Conservation (phyloP, 192 early-diverging fungal species). For the Coemansia sp. region DNA sequence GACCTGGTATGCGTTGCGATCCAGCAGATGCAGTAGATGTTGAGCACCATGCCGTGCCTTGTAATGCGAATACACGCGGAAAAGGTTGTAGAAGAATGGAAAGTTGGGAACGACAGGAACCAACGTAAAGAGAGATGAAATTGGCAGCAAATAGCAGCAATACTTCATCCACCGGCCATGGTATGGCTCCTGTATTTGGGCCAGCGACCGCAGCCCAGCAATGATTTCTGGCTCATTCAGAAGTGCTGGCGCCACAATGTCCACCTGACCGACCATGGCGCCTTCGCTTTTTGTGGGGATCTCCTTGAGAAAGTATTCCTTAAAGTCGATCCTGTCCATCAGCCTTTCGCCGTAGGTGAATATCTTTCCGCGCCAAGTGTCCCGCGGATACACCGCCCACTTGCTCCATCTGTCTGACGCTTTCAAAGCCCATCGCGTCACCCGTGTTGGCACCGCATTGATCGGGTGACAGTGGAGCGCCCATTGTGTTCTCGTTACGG, state of each 20-base stretch:
- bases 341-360: constrained; percentile 60
- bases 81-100: constrained; percentile 75
- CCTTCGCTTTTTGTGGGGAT: constrained; percentile 59
- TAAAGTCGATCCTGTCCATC: constrained; percentile 71
- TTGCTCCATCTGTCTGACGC: constrained; percentile 52
- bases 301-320: constrained; percentile 74
- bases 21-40: constrained; percentile 38
- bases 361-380: constrained; percentile 61
- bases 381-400: constrained; percentile 35
- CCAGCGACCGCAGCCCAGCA: constrained; percentile 48
- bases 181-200: constrained; percentile 59
- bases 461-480: constrained; percentile 51
- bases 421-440: constrained; percentile 39
- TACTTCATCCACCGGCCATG: constrained; percentile 71
- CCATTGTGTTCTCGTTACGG: constrained; percentile 44
- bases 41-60: constrained; percentile 66
- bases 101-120: constrained; percentile 77
- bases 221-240: constrained; percentile 49
- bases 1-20: constrained; percentile 32
- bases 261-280: constrained; percentile 25
- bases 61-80: constrained; percentile 78
- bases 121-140: constrained; percentile 67
- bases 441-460: constrained; percentile 32
- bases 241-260: constrained; percentile 52
- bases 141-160: constrained; percentile 65